Evolutionary conservation across 225 moss, liverwort and hornwort genomes (phyloP).

Genomic region (Pleurozium schreberi): DNA sequence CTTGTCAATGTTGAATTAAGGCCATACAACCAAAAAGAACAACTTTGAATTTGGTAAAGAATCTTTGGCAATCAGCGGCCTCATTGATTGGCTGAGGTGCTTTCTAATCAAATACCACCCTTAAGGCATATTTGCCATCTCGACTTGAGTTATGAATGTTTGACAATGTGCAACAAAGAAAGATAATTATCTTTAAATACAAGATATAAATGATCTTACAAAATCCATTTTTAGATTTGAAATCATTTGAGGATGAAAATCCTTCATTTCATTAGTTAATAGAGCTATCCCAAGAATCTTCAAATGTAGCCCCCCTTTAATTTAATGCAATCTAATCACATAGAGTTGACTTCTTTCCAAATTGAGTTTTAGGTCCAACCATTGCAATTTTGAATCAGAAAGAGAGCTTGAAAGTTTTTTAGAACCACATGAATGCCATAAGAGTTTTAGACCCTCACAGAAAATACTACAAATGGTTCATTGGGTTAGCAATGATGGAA

Average conservation of each 20-base stretch:
- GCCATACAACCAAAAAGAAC: not conserved
- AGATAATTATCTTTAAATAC: not conserved
- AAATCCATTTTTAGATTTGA: not conserved
- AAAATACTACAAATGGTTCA: not conserved
- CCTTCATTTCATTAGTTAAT: not conserved
- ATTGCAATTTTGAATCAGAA: not conserved
- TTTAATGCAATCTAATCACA: not conserved
- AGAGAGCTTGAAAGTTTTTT: not conserved
- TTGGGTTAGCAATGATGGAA: not conserved
- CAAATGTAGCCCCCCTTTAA: not conserved
- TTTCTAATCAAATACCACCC: not conserved
- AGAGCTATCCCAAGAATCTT: not conserved
- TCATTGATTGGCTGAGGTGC: not conserved
- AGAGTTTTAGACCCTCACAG: not conserved
- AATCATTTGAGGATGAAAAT: not conserved
- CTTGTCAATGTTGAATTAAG: not conserved
- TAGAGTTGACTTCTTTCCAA: not conserved
- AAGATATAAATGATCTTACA: not conserved
- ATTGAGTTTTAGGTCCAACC: not conserved
- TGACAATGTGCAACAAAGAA: not conserved
- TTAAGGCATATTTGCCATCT: not conserved
- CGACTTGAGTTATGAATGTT: not conserved
- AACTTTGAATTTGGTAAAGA: not conserved
- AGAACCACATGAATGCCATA: not conserved
- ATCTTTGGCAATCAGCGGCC: not conserved